These are phyloP conservation scores for Smittium culicis DNA, from an alignment of 371 early-diverging fungal species.

Conservation along the genomic window DNA sequence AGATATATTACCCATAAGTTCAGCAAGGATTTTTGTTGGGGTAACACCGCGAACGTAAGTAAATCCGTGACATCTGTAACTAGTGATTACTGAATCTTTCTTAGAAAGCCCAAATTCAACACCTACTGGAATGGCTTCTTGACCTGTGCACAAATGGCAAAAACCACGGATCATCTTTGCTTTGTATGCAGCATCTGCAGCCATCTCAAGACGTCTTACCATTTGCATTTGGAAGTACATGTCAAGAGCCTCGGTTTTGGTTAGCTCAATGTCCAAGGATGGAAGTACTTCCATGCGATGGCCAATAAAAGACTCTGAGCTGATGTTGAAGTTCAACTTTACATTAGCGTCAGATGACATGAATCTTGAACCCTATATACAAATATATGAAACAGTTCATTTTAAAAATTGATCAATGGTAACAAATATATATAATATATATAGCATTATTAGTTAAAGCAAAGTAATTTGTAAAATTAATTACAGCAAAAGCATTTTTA, in stretches of 20 bases:
- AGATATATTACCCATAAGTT: conserved; percentile 45
- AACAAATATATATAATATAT: background rate
- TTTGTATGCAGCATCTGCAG: conserved; percentile 91
- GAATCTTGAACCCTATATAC: background rate
- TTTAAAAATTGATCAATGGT: background rate
- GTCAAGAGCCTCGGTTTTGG: conserved; percentile 55
- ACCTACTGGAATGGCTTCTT: conserved; percentile 96
- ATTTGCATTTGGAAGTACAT: conserved; percentile 78
- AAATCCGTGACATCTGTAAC: conserved; percentile 99
- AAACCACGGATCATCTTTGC: conserved; percentile 95
- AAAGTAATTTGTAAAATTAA: background rate
- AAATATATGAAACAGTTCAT: background rate
- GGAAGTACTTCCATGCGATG: conserved; percentile 39
- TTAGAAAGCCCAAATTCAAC: conserved; percentile 77
- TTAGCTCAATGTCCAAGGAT: conserved; percentile 38
- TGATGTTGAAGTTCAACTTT: background rate
- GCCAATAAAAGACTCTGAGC: background rate
- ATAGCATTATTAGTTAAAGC: background rate
- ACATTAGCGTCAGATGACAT: background rate
- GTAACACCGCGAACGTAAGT: conserved; percentile 81
- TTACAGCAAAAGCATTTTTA: background rate
- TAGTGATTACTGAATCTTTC: conserved; percentile 91
- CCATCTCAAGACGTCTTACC: conserved; percentile 89
- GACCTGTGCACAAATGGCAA: conserved; percentile 98
- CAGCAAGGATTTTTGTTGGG: conserved; percentile 61